phyloP scores from a whole-genome alignment of 2,329 filamentous ascomycete species.

The Phialophora tarda region DNA sequence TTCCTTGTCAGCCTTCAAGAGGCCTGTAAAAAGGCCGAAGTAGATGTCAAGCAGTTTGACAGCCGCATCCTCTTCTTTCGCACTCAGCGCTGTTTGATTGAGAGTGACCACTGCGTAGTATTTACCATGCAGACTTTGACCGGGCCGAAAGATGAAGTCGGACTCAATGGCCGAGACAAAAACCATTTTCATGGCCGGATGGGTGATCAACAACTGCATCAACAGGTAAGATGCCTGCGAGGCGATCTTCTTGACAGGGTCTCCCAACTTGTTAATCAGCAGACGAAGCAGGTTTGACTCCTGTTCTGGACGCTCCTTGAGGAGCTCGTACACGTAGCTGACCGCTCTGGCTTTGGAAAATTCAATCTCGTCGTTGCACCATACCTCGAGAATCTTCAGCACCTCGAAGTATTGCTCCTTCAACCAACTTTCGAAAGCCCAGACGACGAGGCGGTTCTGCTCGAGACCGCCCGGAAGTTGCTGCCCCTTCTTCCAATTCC shows the following conservation, averaged over 20 bases:
- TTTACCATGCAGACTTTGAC: constrained; percentile 84
- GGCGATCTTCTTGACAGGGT: constrained; percentile 92
- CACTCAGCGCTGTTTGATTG: constrained; percentile 92
- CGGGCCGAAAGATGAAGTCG: constrained; percentile 83
- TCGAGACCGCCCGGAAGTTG: constrained; percentile 75
- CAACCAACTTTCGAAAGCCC: constrained; percentile 94
- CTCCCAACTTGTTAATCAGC: constrained; percentile 94
- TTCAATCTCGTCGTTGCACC: constrained; percentile 94
- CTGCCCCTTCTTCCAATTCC: constrained; percentile 70
- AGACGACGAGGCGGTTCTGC: constrained; percentile 78
- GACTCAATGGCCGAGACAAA: constrained; percentile 85
- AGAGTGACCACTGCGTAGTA: constrained; percentile 97
- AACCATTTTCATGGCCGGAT: constrained; percentile 91
- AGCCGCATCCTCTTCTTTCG: constrained; percentile 79
- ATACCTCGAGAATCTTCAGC: constrained; percentile 85
- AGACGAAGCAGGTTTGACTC: constrained; percentile 91
- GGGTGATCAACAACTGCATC: constrained; percentile 85
- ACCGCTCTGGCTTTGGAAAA: constrained; percentile 87
- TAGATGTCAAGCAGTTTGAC: constrained; percentile 86
- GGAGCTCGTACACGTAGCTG: constrained; percentile 86
- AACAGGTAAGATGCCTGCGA: constrained; percentile 91
- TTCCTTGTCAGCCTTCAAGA: constrained; percentile 70
- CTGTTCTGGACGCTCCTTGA: constrained; percentile 96
- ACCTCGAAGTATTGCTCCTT: constrained; percentile 94
- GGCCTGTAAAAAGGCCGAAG: constrained; percentile 82